A percentile compares a stretch with the other conserved stretches of the same genome.
phyloP scores from a whole-genome alignment of 1,284 basidiomycete species.

The Cutaneotrichosporon sp. region DNA sequence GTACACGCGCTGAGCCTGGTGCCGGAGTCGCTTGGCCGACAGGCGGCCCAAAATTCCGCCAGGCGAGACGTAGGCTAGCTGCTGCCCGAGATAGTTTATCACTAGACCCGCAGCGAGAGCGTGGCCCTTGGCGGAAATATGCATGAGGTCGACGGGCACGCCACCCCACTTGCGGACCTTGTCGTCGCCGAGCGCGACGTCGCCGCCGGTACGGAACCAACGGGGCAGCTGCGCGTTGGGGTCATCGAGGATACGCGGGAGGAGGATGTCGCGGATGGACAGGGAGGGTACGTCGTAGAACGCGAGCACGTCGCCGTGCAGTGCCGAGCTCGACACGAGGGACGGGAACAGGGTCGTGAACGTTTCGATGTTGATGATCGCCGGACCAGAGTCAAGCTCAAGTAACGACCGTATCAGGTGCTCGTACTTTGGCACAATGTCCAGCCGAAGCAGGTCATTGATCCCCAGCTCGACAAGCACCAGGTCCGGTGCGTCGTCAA shows the following conservation, averaged over 20 bases:
- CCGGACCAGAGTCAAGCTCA: slow-evolving; percentile 37
- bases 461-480: slow-evolving; percentile 45
- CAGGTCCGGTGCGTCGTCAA: slow-evolving; percentile 33
- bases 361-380: slow-evolving; percentile 45
- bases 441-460: slow-evolving; percentile 38
- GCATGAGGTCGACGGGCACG: slow-evolving; percentile 42
- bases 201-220: slow-evolving; percentile 43
- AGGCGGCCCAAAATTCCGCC: slow-evolving; percentile 2
- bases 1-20: slow-evolving; percentile 8
- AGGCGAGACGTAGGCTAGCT: slow-evolving; percentile 16
- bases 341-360: slow-evolving; percentile 44
- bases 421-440: slow-evolving; percentile 38
- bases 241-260: slow-evolving; percentile 38
- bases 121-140: slow-evolving; percentile 42
- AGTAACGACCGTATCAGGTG: slow-evolving; percentile 36
- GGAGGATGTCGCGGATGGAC: slow-evolving; percentile 39
- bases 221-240: slow-evolving; percentile 34
- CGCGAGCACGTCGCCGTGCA: slow-evolving; percentile 42
- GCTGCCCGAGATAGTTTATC: slow-evolving; percentile 35
- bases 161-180: slow-evolving; percentile 42
- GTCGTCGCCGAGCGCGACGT: slow-evolving; percentile 30
- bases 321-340: slow-evolving; percentile 33
- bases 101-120: slow-evolving; percentile 36
- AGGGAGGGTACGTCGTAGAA: slow-evolving; percentile 45
- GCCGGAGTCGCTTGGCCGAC: slow-evolving; percentile 6